Evolutionary conservation across 2,329 filamentous ascomycete species (phyloP).

Genomic region (Phialophora chinensis): DNA sequence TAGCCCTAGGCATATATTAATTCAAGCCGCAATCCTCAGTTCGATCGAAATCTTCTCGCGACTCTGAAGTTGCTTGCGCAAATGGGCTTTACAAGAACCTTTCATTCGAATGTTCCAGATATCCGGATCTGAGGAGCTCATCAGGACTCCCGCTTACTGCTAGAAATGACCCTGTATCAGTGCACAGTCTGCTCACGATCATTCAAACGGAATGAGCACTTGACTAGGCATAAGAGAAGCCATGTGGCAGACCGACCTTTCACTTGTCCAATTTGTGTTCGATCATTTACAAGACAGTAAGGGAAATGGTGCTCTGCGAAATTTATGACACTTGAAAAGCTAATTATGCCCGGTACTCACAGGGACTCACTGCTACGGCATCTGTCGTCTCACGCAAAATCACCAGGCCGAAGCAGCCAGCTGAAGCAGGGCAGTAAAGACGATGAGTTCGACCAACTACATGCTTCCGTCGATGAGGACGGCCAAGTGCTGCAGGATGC

Average conservation of each 20-base stretch:
- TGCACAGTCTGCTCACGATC: slow-evolving; percentile 12
- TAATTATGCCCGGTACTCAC: background rate
- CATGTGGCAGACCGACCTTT: slow-evolving; percentile 14
- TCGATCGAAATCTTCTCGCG: background rate
- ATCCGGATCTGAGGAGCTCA: background rate
- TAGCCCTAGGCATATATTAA: background rate
- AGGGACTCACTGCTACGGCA: slow-evolving; percentile 14
- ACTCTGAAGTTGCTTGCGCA: background rate
- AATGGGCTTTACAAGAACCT: background rate
- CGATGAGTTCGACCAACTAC: background rate
- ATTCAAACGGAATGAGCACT: slow-evolving; percentile 17
- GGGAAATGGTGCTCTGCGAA: background rate
- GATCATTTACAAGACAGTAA: slow-evolving; percentile 18
- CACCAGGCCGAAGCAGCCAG: background rate
- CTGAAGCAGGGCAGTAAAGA: background rate
- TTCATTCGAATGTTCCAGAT: too few relatives aligned
- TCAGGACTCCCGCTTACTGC: background rate
- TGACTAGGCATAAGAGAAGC: slow-evolving; percentile 12
- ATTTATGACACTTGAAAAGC: background rate
- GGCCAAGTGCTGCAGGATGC: background rate
- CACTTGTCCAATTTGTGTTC: slow-evolving; percentile 14
- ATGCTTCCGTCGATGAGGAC: background rate
- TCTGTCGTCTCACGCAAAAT: slow-evolving; percentile 15
- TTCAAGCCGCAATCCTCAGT: background rate
- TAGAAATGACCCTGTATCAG: background rate